Conservation (phyloP, 805 yeast genomes). For the Metschnikowia continentalis region DNA sequence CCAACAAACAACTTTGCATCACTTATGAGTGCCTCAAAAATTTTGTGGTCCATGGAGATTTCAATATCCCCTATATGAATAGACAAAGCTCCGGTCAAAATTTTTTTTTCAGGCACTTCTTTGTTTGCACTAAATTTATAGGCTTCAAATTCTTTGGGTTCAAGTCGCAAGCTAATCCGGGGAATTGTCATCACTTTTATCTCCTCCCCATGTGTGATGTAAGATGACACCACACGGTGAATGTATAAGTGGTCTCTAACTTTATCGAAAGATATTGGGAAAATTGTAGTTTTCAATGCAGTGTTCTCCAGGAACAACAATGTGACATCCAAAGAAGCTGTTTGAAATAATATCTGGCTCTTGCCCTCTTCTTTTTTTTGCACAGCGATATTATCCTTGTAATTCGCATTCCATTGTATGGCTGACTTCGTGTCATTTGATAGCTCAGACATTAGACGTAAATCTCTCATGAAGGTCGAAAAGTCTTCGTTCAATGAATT, state of each 20-base stretch:
- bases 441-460: conserved; percentile 4
- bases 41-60: conserved; percentile 7
- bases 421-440: neutral
- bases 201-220: conserved; percentile 6
- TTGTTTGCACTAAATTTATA: conserved; percentile 5
- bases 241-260: conserved; percentile 27
- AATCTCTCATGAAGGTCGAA: neutral
- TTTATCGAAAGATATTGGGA: conserved; percentile 45
- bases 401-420: neutral
- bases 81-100: neutral
- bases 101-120: conserved; percentile 1
- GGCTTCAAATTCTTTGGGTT: conserved; percentile 20
- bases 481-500: conserved; percentile 19
- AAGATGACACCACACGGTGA: conserved; percentile 22
- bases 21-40: neutral
- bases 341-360: conserved; percentile 34
- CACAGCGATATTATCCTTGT: no score
- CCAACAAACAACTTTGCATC: neutral
- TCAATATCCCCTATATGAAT: conserved; percentile 16
- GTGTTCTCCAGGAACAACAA: conserved; percentile 18
- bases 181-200: conserved; percentile 20
- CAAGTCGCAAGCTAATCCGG: neutral
- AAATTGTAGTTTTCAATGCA: conserved; percentile 24
- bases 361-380: neutral
- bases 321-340: conserved; percentile 31